Evolutionary conservation across 495 filamentous ascomycete species (phyloP), one percentile per base, ranked within the genome.

Genomic region (Aspergillus olivimuriae): DNA sequence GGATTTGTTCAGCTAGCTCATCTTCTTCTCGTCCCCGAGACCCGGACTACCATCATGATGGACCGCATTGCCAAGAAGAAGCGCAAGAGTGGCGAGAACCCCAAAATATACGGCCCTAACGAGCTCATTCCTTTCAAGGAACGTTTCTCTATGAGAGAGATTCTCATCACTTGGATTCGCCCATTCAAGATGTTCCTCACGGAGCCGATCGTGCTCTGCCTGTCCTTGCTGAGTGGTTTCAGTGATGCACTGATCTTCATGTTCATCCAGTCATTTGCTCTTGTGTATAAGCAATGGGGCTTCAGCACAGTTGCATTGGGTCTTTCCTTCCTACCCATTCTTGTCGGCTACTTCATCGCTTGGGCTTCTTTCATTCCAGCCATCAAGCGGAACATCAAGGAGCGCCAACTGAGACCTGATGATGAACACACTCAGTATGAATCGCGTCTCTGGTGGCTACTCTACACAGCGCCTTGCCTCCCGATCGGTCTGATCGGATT

Each of bases 171-270:
- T 43, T 80, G 74, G 74, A 52, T 72, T 21, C 75, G 77, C n/a
- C 77, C 77, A 0, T 81, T 81, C 66, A 60, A 57, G 39, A 81
- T 81, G 77, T 79, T 80, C 56, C 20, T 78, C 17, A 77, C 72
- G 11, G 77, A 81, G 55, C 77, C 77, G 2, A 81, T 81, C 46
- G 77, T 80, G n/a, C 61, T 80, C 42, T 65, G 61, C 17, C 63
- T 80, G 6, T 80, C 77, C 18, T 55, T 79, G 4, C 50, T 81
- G n/a, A 75, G 71, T 46, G 77, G 77, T 34, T 80, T 81, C 69
- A 78, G 74, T 39, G 77, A 81, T 41, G 76, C 76, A 19, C 61
- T 81, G 37, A 78, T 81, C 51, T 84, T 82, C 62, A 84, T 80
- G 72, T 83, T 83, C 63, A 66, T 84, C 31, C 75, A 83, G 48